Percentiles rank a stretch among this genome's conserved stretches.
These are phyloP conservation scores for Talaromyces pinophilus DNA, from an alignment of 2,329 filamentous ascomycete genomes.

Conservation along the genomic window DNA sequence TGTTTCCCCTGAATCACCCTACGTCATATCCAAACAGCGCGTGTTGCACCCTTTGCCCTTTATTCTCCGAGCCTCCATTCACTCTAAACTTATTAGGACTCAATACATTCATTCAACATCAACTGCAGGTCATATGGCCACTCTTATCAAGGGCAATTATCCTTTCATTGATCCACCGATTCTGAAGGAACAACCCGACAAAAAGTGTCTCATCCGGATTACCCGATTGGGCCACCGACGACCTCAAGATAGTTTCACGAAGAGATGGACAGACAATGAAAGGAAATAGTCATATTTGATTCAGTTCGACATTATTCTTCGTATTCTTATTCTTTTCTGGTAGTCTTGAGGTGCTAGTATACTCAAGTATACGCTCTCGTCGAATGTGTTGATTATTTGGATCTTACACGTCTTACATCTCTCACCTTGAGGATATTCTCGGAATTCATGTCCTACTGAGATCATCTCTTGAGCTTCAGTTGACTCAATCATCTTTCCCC, in stretches of 20 bases:
- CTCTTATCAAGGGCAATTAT: neutral
- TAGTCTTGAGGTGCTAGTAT: neutral
- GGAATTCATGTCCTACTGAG: neutral
- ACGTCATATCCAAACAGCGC: neutral
- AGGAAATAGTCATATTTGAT: neutral
- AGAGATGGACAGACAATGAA: neutral
- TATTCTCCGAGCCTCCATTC: neutral
- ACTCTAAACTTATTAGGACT: neutral
- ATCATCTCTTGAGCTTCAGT: neutral
- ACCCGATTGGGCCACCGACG: slow-evolving; percentile 8
- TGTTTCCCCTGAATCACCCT: neutral
- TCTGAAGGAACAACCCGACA: neutral
- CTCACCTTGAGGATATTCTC: neutral
- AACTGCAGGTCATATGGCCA: neutral
- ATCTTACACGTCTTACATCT: neutral
- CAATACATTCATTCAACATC: neutral
- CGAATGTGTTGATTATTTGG: neutral
- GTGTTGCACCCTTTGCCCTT: neutral
- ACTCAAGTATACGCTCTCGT: neutral
- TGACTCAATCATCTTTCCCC: neutral
- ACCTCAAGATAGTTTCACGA: neutral
- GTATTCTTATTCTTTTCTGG: neutral
- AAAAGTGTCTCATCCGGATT: neutral
- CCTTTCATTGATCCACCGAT: neutral
- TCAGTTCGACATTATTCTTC: neutral